Percentiles rank a stretch among this genome's conserved stretches.
Conservation (phyloP, 139 green algal genomes). For the Chlamydomonas sp. region DNA sequence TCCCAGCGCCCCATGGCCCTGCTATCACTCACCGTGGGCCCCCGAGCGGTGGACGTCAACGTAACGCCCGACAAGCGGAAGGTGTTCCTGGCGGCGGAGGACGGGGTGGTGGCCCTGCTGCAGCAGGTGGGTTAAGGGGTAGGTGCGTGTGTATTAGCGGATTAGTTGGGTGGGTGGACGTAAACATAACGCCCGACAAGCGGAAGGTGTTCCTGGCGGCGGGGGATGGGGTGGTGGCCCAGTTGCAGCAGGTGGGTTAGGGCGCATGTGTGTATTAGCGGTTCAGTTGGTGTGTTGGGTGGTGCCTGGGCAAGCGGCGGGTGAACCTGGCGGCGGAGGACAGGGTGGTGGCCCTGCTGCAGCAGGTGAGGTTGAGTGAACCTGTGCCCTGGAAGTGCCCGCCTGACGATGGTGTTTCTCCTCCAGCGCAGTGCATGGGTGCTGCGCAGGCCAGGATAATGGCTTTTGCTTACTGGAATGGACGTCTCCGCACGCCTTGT, state of each 20-base stretch:
- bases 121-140: constrained; percentile 34
- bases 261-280: background rate
- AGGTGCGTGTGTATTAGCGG: background rate
- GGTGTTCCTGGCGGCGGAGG: constrained; percentile 78
- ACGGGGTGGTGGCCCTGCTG: constrained; percentile 56
- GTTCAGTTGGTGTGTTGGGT: constrained; percentile 63
- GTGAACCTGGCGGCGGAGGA: constrained; percentile 79
- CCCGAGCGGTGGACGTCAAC: constrained; percentile 89
- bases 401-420: too few species aligned
- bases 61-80: constrained; percentile 97
- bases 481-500: too few species aligned
- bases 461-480: too few species aligned
- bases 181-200: constrained; percentile 99
- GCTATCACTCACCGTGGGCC: constrained; percentile 61
- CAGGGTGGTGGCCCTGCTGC: constrained; percentile 55
- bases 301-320: constrained; percentile 95
- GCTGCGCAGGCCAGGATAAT: too few species aligned
- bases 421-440: too few species aligned
- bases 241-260: constrained; percentile 52
- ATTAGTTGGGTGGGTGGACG: constrained; percentile 66
- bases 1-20: constrained; percentile 66
- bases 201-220: constrained; percentile 83
- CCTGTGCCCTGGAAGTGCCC: too few species aligned
- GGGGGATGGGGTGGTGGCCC: constrained; percentile 55
- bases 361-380: constrained; percentile 32